Conservation (phyloP, 2,329 filamentous ascomycete species). For the Fusarium illudens region DNA sequence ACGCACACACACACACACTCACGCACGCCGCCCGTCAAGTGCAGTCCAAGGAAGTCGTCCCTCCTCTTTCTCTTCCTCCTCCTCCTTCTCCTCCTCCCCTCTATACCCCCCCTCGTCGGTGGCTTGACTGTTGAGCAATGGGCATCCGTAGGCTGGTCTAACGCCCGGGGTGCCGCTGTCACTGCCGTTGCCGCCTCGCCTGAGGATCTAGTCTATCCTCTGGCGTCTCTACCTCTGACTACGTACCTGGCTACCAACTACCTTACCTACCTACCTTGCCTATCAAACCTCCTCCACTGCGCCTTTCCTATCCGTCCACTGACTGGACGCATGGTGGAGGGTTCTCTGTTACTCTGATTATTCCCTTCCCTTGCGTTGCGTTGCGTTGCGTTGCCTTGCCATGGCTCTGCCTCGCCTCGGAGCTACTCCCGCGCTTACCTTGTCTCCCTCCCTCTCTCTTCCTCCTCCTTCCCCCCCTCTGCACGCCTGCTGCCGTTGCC, state of each 20-base stretch:
- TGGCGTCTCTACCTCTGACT: not conserved
- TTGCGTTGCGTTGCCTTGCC: conserved; percentile 10
- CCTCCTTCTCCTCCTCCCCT: not conserved
- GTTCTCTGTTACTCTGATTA: conserved; percentile 11
- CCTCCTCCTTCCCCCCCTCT: conserved; percentile 7
- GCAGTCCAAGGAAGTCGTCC: conserved; percentile 13
- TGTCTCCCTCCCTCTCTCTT: conserved; percentile 25
- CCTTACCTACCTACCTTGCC: not conserved
- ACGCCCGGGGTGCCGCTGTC: conserved; percentile 27
- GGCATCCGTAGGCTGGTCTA: conserved; percentile 19
- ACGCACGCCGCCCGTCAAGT: conserved; percentile 10
- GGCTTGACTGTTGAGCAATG: conserved; percentile 40
- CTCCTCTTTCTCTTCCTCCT: no score
- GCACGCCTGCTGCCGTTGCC: conserved; percentile 27
- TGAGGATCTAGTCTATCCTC: conserved; percentile 27
- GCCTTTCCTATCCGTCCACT: conserved; percentile 22
- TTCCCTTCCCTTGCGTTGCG: conserved; percentile 13
- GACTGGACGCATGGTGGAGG: conserved; percentile 4
- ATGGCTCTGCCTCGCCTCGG: conserved; percentile 21
- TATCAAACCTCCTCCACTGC: not conserved
- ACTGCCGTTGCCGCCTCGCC: conserved; percentile 4
- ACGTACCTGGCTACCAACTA: not conserved
- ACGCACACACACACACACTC: not conserved
- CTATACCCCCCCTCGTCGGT: conserved; percentile 21
- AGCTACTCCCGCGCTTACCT: conserved; percentile 15